Conservation (phyloP, 805 yeast species). For the Candida railenensis region DNA sequence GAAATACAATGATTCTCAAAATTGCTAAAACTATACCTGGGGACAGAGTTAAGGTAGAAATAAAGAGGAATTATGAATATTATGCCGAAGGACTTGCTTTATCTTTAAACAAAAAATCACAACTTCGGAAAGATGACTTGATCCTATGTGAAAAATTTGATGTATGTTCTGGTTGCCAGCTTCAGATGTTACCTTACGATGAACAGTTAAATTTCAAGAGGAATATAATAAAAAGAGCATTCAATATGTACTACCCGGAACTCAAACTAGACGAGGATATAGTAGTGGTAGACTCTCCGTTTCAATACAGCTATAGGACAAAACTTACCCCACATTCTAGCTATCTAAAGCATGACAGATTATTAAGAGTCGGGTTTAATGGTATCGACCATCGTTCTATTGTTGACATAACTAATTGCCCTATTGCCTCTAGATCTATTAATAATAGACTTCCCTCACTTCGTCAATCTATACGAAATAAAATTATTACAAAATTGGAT, state of each 20-base stretch:
- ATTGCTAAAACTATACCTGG: constrained; percentile 42
- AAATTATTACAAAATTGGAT: constrained; percentile 4
- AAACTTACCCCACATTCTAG: constrained; percentile 42
- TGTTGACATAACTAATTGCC: constrained; percentile 36
- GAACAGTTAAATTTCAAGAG: constrained; percentile 36
- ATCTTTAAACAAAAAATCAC: constrained; percentile 13
- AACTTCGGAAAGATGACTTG: constrained; percentile 22
- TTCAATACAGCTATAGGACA: constrained; percentile 38
- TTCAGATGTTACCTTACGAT: constrained; percentile 39
- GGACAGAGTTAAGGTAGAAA: constrained; percentile 28
- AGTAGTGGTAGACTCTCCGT: constrained; percentile 36
- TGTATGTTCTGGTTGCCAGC: constrained; percentile 41
- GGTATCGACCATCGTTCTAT: constrained; percentile 19
- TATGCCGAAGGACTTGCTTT: constrained; percentile 31
- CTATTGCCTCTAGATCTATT: constrained; percentile 32
- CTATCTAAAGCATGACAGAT: constrained; percentile 10
- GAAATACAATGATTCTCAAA: constrained; percentile 20
- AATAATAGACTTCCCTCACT: constrained; percentile 22
- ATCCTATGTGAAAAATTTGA: constrained; percentile 35
- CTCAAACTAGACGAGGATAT: constrained; percentile 13
- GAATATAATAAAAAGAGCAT: constrained; percentile 32
- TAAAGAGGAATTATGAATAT: constrained; percentile 28
- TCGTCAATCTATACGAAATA: constrained; percentile 9
- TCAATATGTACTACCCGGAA: constrained; percentile 30
- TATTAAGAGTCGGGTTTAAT: constrained; percentile 28